These are phyloP conservation scores for Microbotryum intermedium DNA, from an alignment of 1,284 basidiomycete species.

Conservation along the genomic window DNA sequence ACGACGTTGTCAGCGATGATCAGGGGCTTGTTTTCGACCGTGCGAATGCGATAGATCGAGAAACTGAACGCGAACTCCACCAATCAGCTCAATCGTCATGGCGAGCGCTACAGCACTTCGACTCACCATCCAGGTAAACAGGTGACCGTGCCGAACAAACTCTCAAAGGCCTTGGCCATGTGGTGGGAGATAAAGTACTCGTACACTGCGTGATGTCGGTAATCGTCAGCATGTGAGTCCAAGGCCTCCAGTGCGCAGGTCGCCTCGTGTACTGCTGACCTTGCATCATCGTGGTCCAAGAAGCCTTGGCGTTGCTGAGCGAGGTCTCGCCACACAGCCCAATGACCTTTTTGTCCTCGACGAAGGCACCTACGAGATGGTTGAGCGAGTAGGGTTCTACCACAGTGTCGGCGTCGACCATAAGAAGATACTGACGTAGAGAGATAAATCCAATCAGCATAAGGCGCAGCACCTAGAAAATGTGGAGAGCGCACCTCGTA, in stretches of 20 bases:
- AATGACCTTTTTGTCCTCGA: conserved; percentile 52
- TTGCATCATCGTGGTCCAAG: conserved; percentile 97
- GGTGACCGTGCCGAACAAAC: conserved; percentile 91
- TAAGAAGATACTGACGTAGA: conserved; percentile 63
- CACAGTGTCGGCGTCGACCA: conserved; percentile 88
- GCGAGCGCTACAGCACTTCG: background rate
- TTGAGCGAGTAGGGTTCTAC: conserved; percentile 20
- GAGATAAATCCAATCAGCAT: background rate
- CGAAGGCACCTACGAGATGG: conserved; percentile 29
- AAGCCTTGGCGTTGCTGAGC: conserved; percentile 80
- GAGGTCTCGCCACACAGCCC: conserved; percentile 96
- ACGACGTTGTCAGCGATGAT: conserved; percentile 70
- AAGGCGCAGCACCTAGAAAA: too few relatives aligned
- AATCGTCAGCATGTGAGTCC: background rate
- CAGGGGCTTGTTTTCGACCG: conserved; percentile 62
- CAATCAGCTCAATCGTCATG: too few relatives aligned
- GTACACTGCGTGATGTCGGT: conserved; percentile 56
- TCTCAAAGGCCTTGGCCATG: conserved; percentile 96
- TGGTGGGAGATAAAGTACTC: conserved; percentile 97
- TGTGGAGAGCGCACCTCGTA: conserved; percentile 54
- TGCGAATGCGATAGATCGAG: conserved; percentile 84
- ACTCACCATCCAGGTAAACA: conserved; percentile 68
- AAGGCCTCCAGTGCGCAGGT: conserved; percentile 31
- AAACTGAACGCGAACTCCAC: conserved; percentile 58
- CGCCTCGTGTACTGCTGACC: conserved; percentile 47